Base-by-base conservation (phyloP, 441 rosid genomes). In the Viola pubescens region DNA sequence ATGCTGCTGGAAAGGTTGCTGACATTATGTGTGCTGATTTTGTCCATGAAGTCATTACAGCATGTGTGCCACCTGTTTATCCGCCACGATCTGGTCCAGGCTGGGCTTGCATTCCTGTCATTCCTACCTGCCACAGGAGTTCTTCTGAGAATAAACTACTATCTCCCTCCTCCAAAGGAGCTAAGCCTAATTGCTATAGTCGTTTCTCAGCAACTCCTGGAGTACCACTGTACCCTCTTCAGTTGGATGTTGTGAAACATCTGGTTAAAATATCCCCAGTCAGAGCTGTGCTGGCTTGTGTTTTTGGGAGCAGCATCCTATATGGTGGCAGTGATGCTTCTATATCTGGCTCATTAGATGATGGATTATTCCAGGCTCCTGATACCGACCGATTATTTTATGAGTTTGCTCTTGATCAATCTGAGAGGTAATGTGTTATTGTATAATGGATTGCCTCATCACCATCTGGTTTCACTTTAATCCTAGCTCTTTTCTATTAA, bases 371-470 rank as follows among this genome's bases (percentile, higher is more conserved):
- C 75, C 84, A 79, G 68, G 74, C 86, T 55, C 82, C 97, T 77
- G 97, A 90, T 62, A 76, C 83, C 55, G 97, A 88, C 70, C 75
- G 83, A 69, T 67, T 83, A 66, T 90, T 90, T 73, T 94, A 83
- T 70, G 99, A 94, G 77, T 94, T 94, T 74, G 95, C 97, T 64
- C 97, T 94, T 71, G 99, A 94, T 81, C 96, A 90, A 62, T 94
- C 99, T 76, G 97, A 88, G 76, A 90, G 99, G 99, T 94, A 79
- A 48, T 44, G n/a, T 50, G 42, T 39, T 42, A 45, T 61, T 3
- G 12, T 60, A 52, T 60, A 41, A 45, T 45, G 56, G 48, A 67
- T 41, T 41, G 49, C 45, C 56, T 61, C 48, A 46, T 54, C 45
- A 59, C 52, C 56, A 42, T 40, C 57, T 54, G 41, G 45, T 67